Evolutionary conservation across 2,329 filamentous ascomycete species (phyloP), one percentile per base, ranked within the genome.

Genomic region (Penicillium sp.): DNA sequence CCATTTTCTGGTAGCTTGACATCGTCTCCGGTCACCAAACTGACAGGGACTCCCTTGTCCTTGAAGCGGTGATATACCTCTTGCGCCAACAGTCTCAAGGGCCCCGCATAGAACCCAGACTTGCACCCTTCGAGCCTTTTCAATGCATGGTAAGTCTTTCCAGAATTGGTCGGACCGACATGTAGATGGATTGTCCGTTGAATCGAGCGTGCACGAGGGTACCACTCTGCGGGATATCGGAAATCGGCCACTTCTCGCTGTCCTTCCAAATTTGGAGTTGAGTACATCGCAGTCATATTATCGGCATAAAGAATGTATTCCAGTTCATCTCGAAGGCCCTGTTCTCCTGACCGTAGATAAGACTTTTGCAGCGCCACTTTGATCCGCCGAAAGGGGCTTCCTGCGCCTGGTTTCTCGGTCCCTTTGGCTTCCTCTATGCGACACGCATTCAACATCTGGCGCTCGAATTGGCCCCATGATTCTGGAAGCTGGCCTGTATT

Each of bases 111-210:
- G 53, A 97, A 88, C 42, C 95, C 95, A 8, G 82, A 84, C 33
- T 88, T 83, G 2, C 89, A 89, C 53, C 86, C 82, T 74, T 97
- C 92, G 11, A 99, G 83, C 13, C 90, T 87, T 77, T 96, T 89
- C 65, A 99, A 80, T 0, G 95, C 96, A 73, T 93, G 90, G 73
- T 98, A 99, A 0, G 96, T 99, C 82, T 99, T 99, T 59, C 95
- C 95, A 0, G 95, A 98, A 76, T 99, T 99, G 2, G 95, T 99
- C 1, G 95, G 95, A 0, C 95, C 95, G 53, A 99, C 93, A 70
- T 99, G 95, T 22, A 99, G 81, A 79, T 98, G 92, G 43, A 99
- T 85, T 0, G 87, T 94, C 48, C 95, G 85, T 71, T 93, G 91
- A 69, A 95, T 82, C 49, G 86, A 83, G 60, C 96, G 85, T 1